Evolutionary conservation across 495 filamentous ascomycete genomes (phyloP).

Genomic region (Hyaloscypha finlandica): DNA sequence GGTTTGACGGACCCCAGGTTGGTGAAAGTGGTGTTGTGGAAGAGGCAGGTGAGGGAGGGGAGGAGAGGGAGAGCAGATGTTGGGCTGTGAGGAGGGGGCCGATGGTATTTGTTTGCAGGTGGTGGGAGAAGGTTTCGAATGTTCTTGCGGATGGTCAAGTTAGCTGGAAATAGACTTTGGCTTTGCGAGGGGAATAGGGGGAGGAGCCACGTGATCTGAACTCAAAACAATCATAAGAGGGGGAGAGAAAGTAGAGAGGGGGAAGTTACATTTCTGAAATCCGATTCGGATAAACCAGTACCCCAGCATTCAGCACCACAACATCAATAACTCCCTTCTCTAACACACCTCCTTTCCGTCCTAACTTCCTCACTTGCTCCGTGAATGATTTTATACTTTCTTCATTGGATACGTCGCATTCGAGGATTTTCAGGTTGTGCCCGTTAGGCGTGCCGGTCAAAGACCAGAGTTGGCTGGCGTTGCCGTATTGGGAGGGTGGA

Average conservation of each 20-base stretch:
- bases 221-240: neutral
- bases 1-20: slow-evolving; percentile 20
- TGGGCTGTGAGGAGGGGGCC: slow-evolving; percentile 58
- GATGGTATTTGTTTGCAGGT: slow-evolving; percentile 58
- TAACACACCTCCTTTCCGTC: slow-evolving; percentile 30
- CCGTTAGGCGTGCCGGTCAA: slow-evolving; percentile 39
- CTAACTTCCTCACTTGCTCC: slow-evolving; percentile 28
- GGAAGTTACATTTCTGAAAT: slow-evolving; percentile 52
- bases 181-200: neutral
- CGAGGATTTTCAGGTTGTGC: slow-evolving; percentile 46
- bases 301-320: slow-evolving; percentile 58
- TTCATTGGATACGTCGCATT: slow-evolving; percentile 54
- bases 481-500: neutral
- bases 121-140: slow-evolving; percentile 52
- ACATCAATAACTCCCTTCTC: slow-evolving; percentile 45
- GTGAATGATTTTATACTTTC: slow-evolving; percentile 49
- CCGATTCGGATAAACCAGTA: slow-evolving; percentile 58
- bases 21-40: slow-evolving; percentile 14
- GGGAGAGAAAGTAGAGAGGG: neutral
- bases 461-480: slow-evolving; percentile 37
- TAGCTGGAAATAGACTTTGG: neutral
- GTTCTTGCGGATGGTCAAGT: neutral
- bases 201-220: neutral
- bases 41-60: slow-evolving; percentile 34
- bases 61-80: slow-evolving; percentile 44